Base-by-base conservation (phyloP, 257 asterid genomes). In the Ilex aquifolium region DNA sequence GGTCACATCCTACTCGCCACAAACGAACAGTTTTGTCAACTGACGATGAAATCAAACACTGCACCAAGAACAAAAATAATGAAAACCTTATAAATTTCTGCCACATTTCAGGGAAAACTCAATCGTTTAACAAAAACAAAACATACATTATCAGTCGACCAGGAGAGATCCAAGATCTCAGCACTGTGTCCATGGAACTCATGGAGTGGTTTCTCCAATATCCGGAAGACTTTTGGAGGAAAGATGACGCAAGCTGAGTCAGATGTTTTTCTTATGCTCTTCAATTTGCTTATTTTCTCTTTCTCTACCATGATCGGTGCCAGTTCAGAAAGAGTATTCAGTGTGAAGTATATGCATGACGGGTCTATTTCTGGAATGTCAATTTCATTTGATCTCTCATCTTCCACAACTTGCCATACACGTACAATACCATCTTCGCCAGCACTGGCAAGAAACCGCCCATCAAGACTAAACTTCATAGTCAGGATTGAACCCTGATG, bases 321-420 rank as follows among this genome's bases (percentile, higher is more conserved):
- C 77, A 91, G 65, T 71, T 86, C 90, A 21, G 91, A 88, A 17
- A 81, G 87, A 71, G 76, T 83, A 63, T 79, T 91, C 44, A 88
- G 82, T 2, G 95, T 76, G 65, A 91, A 86, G 79, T 85, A 91
- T 65, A 91, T 79, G 40, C 98, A 84, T 7, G 98, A 86, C 5
- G 95, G 95, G 69, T 91, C 96, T 2, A 70, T 78, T 52, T 86
- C 90, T 7, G 95, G 86, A 32, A 85, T 61, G 63, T 86, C 90
- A 7, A 55, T 55, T 14, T 76, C 79, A 32, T 82, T 76, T 13
- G 78, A 78, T 79, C 92, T 83, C 65, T 85, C 95, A 61, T 85
- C 95, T 78, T 86, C 96, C 69, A 86, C 81, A 61, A 88, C 88
- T 80, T 83, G 82, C 98, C 98, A 91, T n/a, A 91, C 70, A 48